Evolutionary conservation across 2,329 filamentous ascomycete species (phyloP), one percentile per base, ranked within the genome.

Genomic region (Hysterium pulicare): DNA sequence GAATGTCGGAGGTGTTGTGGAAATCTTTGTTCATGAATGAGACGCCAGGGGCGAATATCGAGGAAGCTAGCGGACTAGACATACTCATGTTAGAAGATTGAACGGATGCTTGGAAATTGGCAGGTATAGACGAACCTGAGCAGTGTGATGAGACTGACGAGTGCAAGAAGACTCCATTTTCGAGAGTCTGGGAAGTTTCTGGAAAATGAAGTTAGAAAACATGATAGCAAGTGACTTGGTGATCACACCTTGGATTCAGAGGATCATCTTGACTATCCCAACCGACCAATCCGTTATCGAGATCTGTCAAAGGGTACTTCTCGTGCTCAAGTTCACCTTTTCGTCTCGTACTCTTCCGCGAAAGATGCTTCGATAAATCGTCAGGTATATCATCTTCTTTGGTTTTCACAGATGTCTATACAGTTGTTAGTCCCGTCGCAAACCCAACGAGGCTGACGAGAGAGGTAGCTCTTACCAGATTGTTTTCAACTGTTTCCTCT

Each of bases 211-310:
- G 30, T 37, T 21, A 39, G 22, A 3, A 11, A 19, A 11, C 4
- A 19, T 21, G 2, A 21, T 17, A 9, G 40, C 33, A 17, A 15
- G 13, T 5, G 32, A 38, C 20, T 16, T 10, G 7, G 6, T 22
- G 5, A 5, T 3, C 21, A 9, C 24, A 57, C 53, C 55, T 36
- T 51, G 64, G 52, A 37, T 67, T 65, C 1, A 30, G 16, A 2
- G 61, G 57, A 32, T 67, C 64, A 15, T 59, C 55, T 46, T 66
- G 61, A 0, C 42, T 43, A 19, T 66, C 64, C 64, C 64, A 67
- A 15, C 64, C 64, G 5, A 67, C 58, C 0, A 67, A 47, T 2
- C 55, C 53, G n/a, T 58, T 55, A 32, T 63, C 59, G 6, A 66
- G 51, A 36, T 67, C 59, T 21, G 50, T 58, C 20, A 63, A 32